Percentiles rank a stretch among this genome's conserved stretches.
Evolutionary conservation across 2,329 filamentous ascomycete genomes (phyloP).

Genomic region (Hypoxylon sp.): DNA sequence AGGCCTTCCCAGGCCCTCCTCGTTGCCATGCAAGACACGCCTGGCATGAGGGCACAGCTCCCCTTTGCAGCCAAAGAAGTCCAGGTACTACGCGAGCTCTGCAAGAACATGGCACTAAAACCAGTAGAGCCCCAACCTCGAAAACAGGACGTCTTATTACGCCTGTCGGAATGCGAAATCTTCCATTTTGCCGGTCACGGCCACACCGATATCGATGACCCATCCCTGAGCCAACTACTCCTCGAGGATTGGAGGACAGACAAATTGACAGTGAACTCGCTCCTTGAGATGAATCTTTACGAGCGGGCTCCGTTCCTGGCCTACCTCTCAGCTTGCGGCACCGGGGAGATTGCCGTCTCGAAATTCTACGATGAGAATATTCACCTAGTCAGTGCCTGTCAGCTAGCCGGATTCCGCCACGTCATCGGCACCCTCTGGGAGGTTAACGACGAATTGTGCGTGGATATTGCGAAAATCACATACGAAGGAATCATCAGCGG

Average conservation of each 20-base stretch:
- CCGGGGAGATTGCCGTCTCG: constrained; percentile 47
- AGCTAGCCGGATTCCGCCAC: constrained; percentile 59
- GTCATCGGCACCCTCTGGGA: constrained; percentile 61
- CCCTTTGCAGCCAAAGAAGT: constrained; percentile 45
- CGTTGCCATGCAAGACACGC: too few relatives aligned
- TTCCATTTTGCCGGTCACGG: constrained; percentile 63
- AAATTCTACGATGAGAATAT: constrained; percentile 57
- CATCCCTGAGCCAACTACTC: constrained; percentile 53
- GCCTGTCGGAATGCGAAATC: constrained; percentile 52
- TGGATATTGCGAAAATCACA: constrained; percentile 51
- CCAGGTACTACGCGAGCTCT: constrained; percentile 32
- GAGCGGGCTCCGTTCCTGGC: constrained; percentile 53
- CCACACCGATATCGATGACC: constrained; percentile 47
- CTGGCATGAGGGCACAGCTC: constrained; percentile 16
- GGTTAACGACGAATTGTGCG: constrained; percentile 54
- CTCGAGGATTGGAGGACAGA: constrained; percentile 49
- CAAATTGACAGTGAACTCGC: constrained; percentile 38
- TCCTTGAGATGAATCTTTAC: constrained; percentile 40
- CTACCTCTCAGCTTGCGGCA: constrained; percentile 59
- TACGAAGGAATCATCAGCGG: constrained; percentile 45
- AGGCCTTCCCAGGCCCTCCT: neutral
- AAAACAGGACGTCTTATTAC: constrained; percentile 48
- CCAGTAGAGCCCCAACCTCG: constrained; percentile 1
- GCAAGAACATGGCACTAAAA: constrained; percentile 3
- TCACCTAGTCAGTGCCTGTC: constrained; percentile 57